phyloP scores from a whole-genome alignment of 352 stramenopile species.

The Globisporangium irregulare region DNA sequence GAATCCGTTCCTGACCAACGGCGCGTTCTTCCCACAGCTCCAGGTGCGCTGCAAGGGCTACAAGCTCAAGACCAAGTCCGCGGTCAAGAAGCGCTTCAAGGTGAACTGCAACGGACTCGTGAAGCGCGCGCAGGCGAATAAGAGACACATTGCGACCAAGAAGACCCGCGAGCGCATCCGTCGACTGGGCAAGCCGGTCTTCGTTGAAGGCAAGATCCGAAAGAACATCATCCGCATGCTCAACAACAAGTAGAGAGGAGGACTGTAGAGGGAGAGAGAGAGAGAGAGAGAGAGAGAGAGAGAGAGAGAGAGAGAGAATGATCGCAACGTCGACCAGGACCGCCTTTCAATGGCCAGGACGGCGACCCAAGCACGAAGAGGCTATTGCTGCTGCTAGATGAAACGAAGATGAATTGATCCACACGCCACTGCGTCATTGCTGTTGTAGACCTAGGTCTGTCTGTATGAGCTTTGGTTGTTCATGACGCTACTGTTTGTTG shows the following conservation, averaged over 20 bases:
- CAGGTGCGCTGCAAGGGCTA: constrained; percentile 70
- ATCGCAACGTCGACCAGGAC: neutral
- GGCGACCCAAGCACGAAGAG: neutral
- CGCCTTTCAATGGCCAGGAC: neutral
- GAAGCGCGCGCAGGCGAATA: constrained; percentile 77
- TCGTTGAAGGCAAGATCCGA: constrained; percentile 69
- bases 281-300: neutral
- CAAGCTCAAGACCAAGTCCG: constrained; percentile 82
- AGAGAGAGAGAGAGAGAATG: neutral
- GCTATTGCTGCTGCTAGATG: neutral
- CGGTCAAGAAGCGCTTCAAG: constrained; percentile 84
- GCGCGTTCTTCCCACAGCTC: constrained; percentile 32
- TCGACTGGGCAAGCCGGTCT: constrained; percentile 67
- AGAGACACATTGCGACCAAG: constrained; percentile 83
- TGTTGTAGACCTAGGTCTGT: neutral
- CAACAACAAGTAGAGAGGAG: constrained; percentile 24
- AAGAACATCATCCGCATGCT: constrained; percentile 85
- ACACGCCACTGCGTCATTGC: neutral
- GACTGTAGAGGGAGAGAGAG: neutral
- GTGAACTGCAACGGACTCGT: constrained; percentile 80
- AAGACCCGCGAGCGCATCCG: constrained; percentile 81
- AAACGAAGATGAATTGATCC: constrained; percentile 1
- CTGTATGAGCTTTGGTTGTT: too few relatives aligned
- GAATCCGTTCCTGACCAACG: constrained; percentile 17
- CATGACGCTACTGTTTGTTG: neutral